Evolutionary conservation across 345 rosid genomes (phyloP).

Genomic region (Balakata baccata): DNA sequence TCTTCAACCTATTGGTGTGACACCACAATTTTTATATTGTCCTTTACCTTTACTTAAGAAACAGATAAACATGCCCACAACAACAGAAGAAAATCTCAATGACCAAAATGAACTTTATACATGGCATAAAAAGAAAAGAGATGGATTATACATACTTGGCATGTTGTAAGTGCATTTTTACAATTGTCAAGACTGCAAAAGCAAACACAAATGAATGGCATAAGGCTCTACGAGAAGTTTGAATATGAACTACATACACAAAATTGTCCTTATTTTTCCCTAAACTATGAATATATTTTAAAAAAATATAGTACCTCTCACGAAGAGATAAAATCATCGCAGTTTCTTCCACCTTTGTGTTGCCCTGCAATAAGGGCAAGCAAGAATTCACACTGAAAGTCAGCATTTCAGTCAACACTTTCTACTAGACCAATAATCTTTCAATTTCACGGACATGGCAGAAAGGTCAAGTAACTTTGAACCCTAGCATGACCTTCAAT

Average conservation of each 20-base stretch:
- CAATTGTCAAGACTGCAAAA: constrained; percentile 75
- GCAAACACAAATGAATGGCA: constrained; percentile 13
- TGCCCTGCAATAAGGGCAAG: constrained; percentile 40
- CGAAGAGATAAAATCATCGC: constrained; percentile 86
- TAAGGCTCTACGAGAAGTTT: constrained; percentile 2
- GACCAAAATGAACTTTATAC: neutral
- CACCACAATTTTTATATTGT: neutral
- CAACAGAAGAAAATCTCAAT: neutral
- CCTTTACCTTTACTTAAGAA: neutral
- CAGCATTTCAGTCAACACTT: neutral
- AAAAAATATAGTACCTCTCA: constrained; percentile 54
- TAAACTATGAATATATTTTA: neutral
- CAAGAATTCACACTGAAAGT: neutral
- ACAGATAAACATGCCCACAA: neutral
- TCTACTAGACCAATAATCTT: neutral
- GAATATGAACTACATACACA: neutral
- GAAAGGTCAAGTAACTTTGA: neutral
- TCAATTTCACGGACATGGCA: neutral
- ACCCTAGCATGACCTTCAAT: neutral
- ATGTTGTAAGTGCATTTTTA: constrained; percentile 61
- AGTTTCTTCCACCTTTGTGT: constrained; percentile 65
- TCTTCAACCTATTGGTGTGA: too few relatives aligned
- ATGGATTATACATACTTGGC: constrained; percentile 55
- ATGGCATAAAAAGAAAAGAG: neutral
- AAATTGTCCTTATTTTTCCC: neutral